Evolutionary conservation across 2,329 filamentous ascomycete genomes (phyloP).

Genomic region (Pseudocercospora vitis): DNA sequence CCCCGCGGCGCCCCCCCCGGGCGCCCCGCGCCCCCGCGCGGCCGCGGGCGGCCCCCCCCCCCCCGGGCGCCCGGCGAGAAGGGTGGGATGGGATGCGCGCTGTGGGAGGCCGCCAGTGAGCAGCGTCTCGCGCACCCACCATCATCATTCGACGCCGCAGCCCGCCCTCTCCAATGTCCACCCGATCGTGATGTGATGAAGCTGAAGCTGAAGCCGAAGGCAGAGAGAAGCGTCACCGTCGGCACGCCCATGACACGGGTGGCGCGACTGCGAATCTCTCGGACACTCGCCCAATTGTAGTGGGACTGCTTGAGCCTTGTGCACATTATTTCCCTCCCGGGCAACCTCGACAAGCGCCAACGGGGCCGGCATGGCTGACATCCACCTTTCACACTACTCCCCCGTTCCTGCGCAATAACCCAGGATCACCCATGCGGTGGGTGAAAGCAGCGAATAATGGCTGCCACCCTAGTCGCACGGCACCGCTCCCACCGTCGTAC

Average conservation of each 20-base stretch:
- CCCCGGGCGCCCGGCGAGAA: too few species aligned
- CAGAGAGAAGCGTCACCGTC: constrained; percentile 2
- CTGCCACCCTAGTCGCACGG: constrained; percentile 18
- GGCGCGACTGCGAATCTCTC: constrained; percentile 8
- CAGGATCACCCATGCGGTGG: constrained; percentile 18
- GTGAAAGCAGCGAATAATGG: constrained; percentile 12
- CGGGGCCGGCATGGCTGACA: constrained; percentile 7
- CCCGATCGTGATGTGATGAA: not conserved
- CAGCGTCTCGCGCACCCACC: constrained; percentile 1
- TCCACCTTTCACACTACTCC: constrained; percentile 20
- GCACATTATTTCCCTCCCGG: not conserved
- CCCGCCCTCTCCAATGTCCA: not conserved
- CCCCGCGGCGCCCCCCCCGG: too few species aligned
- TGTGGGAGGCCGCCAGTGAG: not conserved
- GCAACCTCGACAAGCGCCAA: constrained; percentile 1
- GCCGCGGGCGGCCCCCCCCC: too few species aligned
- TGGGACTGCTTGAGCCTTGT: constrained; percentile 6
- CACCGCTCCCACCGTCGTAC: constrained; percentile 18
- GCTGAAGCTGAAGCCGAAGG: too few species aligned
- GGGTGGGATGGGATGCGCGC: not conserved
- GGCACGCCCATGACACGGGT: constrained; percentile 13
- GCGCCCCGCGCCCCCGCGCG: too few species aligned
- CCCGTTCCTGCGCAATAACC: constrained; percentile 22
- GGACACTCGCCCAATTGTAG: constrained; percentile 19
- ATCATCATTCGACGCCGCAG: too few species aligned